Evolutionary conservation across 345 rosid genomes (phyloP).

Genomic region (Isatis tinctoria): DNA sequence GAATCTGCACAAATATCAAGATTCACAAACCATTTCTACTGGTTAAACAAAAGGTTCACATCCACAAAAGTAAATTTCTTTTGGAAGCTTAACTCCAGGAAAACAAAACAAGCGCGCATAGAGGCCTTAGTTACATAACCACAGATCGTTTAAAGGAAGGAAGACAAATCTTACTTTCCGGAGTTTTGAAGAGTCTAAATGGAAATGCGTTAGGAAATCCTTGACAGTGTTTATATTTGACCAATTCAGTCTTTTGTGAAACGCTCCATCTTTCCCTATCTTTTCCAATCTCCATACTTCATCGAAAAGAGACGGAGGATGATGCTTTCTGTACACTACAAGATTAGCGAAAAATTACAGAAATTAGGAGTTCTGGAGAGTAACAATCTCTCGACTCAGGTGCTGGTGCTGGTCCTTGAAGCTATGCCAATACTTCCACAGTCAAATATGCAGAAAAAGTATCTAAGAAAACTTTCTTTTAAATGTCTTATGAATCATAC

Average conservation of each 20-base stretch:
- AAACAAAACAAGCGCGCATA: background rate
- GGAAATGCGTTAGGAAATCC: conserved; percentile 74
- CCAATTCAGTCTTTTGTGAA: conserved; percentile 71
- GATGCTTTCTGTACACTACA: conserved; percentile 95
- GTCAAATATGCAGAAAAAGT: background rate
- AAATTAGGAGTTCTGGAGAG: background rate
- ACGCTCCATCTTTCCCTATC: conserved; percentile 98
- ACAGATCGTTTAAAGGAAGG: background rate
- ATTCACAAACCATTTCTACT: no score
- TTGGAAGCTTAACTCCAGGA: background rate
- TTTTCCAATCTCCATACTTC: conserved; percentile 99
- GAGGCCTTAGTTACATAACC: background rate
- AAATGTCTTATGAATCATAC: background rate
- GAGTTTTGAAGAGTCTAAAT: conserved; percentile 64
- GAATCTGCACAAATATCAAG: conserved; percentile 51
- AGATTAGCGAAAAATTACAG: background rate
- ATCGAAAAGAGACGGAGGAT: conserved; percentile 80
- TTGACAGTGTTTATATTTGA: conserved; percentile 71
- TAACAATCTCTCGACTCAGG: background rate
- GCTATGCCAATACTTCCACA: background rate
- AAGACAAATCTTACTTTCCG: conserved; percentile 52
- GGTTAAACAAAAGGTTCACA: background rate
- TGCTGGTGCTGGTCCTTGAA: background rate
- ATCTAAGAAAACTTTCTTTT: background rate
- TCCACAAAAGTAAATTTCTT: background rate